Base-by-base conservation (phyloP, 306 rosid species). In the Ceratonia siliqua region DNA sequence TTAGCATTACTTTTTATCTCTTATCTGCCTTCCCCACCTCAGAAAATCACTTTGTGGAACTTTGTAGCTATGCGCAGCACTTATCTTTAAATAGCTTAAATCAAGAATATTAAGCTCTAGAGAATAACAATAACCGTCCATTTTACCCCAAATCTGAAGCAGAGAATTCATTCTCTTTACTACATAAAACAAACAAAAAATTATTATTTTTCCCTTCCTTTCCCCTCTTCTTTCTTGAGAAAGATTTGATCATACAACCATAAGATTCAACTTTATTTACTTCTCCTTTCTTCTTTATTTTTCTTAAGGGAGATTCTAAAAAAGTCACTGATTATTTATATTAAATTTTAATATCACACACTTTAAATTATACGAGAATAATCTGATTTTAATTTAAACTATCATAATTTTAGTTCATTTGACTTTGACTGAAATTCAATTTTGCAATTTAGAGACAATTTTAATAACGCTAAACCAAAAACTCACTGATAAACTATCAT, bases 91-190 rank as follows among this genome's bases (percentile, higher is more conserved):
- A 36, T 64, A 63, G 73, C 78, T 81, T 78, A 57, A 74, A 56
- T 28, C 39, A 74, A 74, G 76, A 79, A 79, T 72, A 77, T 61
- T 39, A 74, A 75, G 49, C 56, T 73, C 64, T 62, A 14, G 20
- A 41, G 69, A 83, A 50, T 20, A 75, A 75, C 73, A 76, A 50
- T 63, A 63, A 73, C 79, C 83, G 81, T 76, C 81, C 80, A 73
- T 81, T 66, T 56, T 13, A 45, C 81, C 85, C 79, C 79, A 71
- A 70, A 41, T 52, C 42, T 61, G 49, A 85, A 85, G 85, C 71
- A 74, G 50, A 66, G 83, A 85, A 85, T 85, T 75, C 77, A 85
- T 85, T 81, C 83, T 1, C 38, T 78, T 77, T 72, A 48, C n/a
- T n/a, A n/a, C n/a, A n/a, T 67, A 56, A 1, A 1, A 58, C 21